Base-by-base conservation (phyloP, 768 basidiomycete species). In the Mycena belliarum region DNA sequence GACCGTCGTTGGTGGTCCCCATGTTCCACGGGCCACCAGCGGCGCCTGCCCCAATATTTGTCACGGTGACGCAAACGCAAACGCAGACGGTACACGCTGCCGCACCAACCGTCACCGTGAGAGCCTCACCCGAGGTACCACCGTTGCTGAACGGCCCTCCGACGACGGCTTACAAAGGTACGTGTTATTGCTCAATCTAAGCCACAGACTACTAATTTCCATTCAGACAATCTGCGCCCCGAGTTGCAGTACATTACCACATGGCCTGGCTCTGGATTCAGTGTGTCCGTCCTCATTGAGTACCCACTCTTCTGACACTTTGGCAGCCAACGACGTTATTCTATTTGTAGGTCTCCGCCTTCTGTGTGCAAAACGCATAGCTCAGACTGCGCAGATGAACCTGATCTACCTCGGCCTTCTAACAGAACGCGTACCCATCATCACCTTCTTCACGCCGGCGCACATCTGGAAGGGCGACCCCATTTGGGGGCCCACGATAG, bases 341-440 rank as follows among this genome's bases (percentile, higher is more conserved):
- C 14, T 12, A 11, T 23, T 26, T 40, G 59, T 63, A 28, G 29
- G 57, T 55, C 29, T 12, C 12, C 29, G 6, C 29, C 12, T 32
- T 32, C 29, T 32, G 7, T 32, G 7, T 32, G 29, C 6, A 32
- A 12, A 32, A 32, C 7, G 12, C 6, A 32, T 41, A 26, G 25
- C 21, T n/a, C 26, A 33, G 29, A 20, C 24, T 35, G 29, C 42
- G 18, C 64, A 74, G 69, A 66, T 68, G 52, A 76, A 76, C 59
- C 57, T 75, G 15, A 56, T 77, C 29, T 76, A 75, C 49, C 72
- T 77, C 29, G 70, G 64, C 5, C 47, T 67, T 21, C 52, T 74
- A 46, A 70, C 73, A 16, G 58, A 63, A 14, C 72, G 76, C 25
- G 64, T 75, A 7, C 73, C 76, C 3, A 65, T 77, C 50, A 42